A percentile compares a stretch with the other conserved stretches of the same genome.
phyloP scores from a whole-genome alignment of 75 land plant genomes.

The Isoetes taiwanensis region DNA sequence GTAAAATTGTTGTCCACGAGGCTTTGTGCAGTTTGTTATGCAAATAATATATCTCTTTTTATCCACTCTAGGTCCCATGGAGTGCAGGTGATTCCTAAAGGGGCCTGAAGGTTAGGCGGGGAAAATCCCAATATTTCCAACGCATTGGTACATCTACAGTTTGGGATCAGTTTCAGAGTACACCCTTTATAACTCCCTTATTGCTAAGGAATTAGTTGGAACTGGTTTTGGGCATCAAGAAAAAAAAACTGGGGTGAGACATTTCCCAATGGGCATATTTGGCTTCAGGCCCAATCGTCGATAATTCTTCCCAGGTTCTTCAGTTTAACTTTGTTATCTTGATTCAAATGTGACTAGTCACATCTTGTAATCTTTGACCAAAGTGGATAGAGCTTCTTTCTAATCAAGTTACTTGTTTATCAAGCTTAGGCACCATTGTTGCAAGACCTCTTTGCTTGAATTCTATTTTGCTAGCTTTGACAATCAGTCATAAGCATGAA shows the following conservation, averaged over 20 bases:
- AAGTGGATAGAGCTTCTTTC: too few species aligned
- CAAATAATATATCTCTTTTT: too few species aligned
- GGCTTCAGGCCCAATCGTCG: constrained; percentile 28
- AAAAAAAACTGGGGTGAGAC: constrained; percentile 36
- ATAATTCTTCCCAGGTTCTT: constrained; percentile 33
- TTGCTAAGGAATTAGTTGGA: constrained; percentile 11
- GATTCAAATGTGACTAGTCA: too few species aligned
- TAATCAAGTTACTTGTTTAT: too few species aligned
- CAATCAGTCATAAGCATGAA: too few species aligned
- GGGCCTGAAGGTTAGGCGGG: constrained; percentile 42
- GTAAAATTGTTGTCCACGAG: too few species aligned
- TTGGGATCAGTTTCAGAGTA: constrained; percentile 25
- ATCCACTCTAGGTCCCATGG: constrained; percentile 32
- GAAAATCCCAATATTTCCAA: constrained; percentile 17
- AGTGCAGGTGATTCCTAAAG: constrained; percentile 15
- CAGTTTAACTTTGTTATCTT: too few species aligned
- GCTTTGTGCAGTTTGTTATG: too few species aligned
- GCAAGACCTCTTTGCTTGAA: too few species aligned
- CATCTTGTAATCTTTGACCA: too few species aligned
- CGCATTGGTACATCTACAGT: constrained; percentile 34
- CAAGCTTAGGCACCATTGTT: too few species aligned
- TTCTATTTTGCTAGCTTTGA: too few species aligned
- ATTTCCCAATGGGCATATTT: constrained; percentile 35
- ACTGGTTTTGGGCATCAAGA: constrained; percentile 27
- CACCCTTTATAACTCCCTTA: constrained; percentile 11